These are phyloP conservation scores for Yamagishiella unicocca DNA, from an alignment of 139 green algal species.

Conservation along the genomic window DNA sequence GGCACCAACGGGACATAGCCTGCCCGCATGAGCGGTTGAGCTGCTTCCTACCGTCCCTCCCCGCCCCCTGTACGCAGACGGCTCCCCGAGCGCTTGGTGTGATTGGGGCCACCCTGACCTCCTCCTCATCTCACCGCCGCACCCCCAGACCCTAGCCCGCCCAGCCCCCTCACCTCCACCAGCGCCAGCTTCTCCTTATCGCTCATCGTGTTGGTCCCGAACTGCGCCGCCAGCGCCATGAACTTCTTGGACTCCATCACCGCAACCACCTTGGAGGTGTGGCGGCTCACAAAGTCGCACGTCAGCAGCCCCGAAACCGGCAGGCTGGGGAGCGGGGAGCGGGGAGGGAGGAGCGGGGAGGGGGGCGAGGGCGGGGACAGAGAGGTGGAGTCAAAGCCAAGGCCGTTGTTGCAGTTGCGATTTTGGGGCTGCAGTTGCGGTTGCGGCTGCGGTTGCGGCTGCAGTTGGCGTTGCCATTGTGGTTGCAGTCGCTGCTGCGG, in stretches of 20 bases:
- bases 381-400: background rate
- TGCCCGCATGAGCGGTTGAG: too few species aligned
- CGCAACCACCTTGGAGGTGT: conserved; percentile 35
- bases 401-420: too few species aligned
- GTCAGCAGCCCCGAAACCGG: conserved; percentile 52
- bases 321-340: conserved; percentile 37
- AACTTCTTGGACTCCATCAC: conserved; percentile 58
- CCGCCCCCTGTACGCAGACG: too few species aligned
- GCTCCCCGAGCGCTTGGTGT: too few species aligned
- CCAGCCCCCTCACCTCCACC: conserved; percentile 60
- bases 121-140: background rate
- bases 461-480: too few species aligned
- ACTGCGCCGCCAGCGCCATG: conserved; percentile 61
- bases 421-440: too few species aligned
- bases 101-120: too few species aligned
- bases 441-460: too few species aligned
- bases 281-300: conserved; percentile 54
- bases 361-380: background rate
- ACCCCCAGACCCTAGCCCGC: background rate
- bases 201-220: conserved; percentile 51
- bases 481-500: too few species aligned
- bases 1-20: too few species aligned
- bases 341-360: background rate
- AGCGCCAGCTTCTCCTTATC: conserved; percentile 74
- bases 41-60: too few species aligned